phyloP scores from a whole-genome alignment of 2,329 filamentous ascomycete genomes.

The Tolypocladium sp. region DNA sequence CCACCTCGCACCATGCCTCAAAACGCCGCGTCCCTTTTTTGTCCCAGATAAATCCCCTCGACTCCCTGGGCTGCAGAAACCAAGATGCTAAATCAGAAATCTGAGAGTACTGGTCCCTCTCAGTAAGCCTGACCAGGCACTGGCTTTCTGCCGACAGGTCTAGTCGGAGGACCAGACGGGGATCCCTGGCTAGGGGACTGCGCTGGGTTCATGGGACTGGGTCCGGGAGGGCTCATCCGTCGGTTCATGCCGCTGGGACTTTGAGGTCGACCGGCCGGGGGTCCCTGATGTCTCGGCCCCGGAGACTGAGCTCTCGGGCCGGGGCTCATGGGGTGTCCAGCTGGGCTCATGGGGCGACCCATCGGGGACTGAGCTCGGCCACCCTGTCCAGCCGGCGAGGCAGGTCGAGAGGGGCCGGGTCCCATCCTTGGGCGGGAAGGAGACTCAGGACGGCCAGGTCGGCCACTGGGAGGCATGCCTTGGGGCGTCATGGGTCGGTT shows the following conservation, averaged over 20 bases:
- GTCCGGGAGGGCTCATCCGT: constrained; percentile 32
- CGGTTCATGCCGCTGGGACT: constrained; percentile 32
- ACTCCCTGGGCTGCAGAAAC: neutral
- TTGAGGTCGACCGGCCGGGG: constrained; percentile 22
- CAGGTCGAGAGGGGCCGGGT: constrained; percentile 22
- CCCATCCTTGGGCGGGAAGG: constrained; percentile 6
- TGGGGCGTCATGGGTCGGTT: neutral
- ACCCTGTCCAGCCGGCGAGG: constrained; percentile 32
- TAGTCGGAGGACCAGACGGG: constrained; percentile 28
- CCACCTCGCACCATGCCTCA: constrained; percentile 11
- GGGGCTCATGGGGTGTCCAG: constrained; percentile 21
- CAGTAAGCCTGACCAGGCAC: constrained; percentile 46
- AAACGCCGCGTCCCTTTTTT: constrained; percentile 20
- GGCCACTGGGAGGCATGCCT: constrained; percentile 7
- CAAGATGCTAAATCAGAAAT: constrained; percentile 5
- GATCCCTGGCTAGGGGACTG: constrained; percentile 20
- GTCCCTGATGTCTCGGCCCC: constrained; percentile 24
- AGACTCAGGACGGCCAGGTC: constrained; percentile 9
- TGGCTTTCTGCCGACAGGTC: constrained; percentile 43
- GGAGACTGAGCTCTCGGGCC: constrained; percentile 36
- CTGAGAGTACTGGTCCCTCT: neutral
- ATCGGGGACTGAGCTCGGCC: constrained; percentile 19
- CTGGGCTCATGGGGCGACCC: constrained; percentile 20
- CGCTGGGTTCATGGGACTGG: constrained; percentile 37
- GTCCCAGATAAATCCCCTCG: neutral